phyloP scores from a whole-genome alignment of 1,139 yeast species.

The Diutina siamensis region DNA sequence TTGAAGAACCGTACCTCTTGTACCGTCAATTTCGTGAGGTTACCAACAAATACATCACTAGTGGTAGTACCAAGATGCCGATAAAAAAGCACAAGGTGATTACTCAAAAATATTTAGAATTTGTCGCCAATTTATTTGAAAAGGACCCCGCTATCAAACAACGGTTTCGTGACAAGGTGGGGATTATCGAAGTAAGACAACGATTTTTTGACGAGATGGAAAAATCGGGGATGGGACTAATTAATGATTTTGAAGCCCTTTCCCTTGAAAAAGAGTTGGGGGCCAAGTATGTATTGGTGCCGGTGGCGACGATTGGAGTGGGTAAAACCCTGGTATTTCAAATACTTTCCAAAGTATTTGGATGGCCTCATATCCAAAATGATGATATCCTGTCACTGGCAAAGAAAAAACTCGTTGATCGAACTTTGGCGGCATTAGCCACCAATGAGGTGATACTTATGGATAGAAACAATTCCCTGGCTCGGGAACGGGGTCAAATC shows the following conservation, averaged over 20 bases:
- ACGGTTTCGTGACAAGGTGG: constrained; percentile 45
- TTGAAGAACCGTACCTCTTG: constrained; percentile 88
- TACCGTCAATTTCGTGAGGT: constrained; percentile 88
- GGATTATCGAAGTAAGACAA: constrained; percentile 64
- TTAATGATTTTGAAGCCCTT: constrained; percentile 21
- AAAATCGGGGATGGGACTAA: not conserved
- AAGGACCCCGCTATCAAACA: constrained; percentile 32
- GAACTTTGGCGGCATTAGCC: constrained; percentile 5
- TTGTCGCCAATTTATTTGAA: constrained; percentile 44
- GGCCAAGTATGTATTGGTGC: constrained; percentile 46
- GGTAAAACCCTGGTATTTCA: constrained; percentile 83
- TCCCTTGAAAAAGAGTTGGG: constrained; percentile 12
- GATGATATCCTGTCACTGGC: constrained; percentile 44
- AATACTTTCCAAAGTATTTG: constrained; percentile 42
- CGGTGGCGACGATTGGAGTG: constrained; percentile 88
- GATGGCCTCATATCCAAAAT: constrained; percentile 76
- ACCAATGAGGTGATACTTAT: constrained; percentile 42
- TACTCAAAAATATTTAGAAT: constrained; percentile 58
- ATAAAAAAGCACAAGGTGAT: constrained; percentile 38
- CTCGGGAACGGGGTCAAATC: constrained; percentile 55
- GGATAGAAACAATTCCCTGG: constrained; percentile 77
- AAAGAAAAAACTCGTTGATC: constrained; percentile 22
- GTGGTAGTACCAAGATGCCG: not conserved
- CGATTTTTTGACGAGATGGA: constrained; percentile 28
- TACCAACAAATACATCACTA: constrained; percentile 46